These are phyloP conservation scores for Kwoniella sp. DNA, from an alignment of 768 basidiomycete genomes.

Conservation along the genomic window DNA sequence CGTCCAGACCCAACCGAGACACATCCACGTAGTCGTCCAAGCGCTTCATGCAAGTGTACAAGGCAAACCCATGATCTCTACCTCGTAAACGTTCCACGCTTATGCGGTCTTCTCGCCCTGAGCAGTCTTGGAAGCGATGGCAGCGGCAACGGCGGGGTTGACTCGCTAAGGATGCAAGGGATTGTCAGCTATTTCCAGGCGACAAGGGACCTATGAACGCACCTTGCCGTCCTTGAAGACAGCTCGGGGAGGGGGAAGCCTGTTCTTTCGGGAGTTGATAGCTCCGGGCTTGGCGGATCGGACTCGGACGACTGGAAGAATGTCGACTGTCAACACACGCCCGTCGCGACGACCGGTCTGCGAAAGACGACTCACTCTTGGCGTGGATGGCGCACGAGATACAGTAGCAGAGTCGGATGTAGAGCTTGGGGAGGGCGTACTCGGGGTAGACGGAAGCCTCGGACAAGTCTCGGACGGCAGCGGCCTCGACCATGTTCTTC, in stretches of 20 bases:
- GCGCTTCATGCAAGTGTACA: conserved; percentile 18
- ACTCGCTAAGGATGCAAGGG: conserved; percentile 65
- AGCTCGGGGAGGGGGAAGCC: conserved; percentile 90
- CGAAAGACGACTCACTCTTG: conserved; percentile 65
- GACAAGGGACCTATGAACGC: conserved; percentile 10
- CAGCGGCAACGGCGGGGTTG: conserved; percentile 90
- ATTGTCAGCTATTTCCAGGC: neutral
- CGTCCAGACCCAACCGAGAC: neutral
- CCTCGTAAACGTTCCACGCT: neutral
- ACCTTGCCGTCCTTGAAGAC: conserved; percentile 69
- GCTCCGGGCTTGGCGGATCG: conserved; percentile 90
- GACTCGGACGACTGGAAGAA: conserved; percentile 80
- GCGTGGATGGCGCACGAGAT: conserved; percentile 99
- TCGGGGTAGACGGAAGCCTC: conserved; percentile 94
- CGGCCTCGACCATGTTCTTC: conserved; percentile 99
- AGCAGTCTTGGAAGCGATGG: conserved; percentile 59
- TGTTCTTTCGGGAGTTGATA: conserved; percentile 61
- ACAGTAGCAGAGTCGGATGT: conserved; percentile 98
- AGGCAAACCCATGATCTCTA: neutral
- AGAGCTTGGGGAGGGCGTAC: conserved; percentile 92
- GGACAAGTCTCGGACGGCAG: conserved; percentile 93
- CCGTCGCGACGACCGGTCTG: neutral
- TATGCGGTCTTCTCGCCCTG: conserved; percentile 37
- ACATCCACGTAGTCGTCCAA: neutral
- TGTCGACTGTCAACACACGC: neutral